These are phyloP conservation scores for Senecio squalidus DNA, from an alignment of 140 eudicot species.

Conservation along the genomic window DNA sequence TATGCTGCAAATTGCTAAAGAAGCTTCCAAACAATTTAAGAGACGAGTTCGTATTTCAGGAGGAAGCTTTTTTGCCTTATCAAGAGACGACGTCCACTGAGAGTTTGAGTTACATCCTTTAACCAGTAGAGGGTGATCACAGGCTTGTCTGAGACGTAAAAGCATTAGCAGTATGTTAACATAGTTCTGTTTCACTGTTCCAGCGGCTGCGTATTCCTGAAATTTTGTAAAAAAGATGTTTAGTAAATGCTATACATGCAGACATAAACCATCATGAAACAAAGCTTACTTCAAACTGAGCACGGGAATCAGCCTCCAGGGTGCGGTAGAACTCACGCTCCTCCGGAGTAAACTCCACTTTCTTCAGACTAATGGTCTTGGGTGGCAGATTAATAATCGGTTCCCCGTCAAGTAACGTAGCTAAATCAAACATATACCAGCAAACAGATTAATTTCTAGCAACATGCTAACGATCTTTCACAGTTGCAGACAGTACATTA, in stretches of 20 bases:
- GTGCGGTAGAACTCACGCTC: slow-evolving; percentile 84
- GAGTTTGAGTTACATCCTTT: slow-evolving; percentile 56
- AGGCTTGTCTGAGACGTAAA: slow-evolving; percentile 95
- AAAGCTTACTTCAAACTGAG: slow-evolving; percentile 84
- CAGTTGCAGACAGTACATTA: neutral
- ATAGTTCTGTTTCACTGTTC: slow-evolving; percentile 90
- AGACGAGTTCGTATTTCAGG: slow-evolving; percentile 55
- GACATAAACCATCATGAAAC: neutral
- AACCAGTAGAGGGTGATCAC: slow-evolving; percentile 97
- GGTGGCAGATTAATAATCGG: slow-evolving; percentile 86
- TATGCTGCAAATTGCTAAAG: slow-evolving; percentile 77
- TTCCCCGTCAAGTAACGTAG: slow-evolving; percentile 90
- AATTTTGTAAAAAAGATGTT: neutral
- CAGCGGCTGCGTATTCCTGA: slow-evolving; percentile 95
- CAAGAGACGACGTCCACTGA: slow-evolving; percentile 58
- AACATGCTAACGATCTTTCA: slow-evolving; percentile 3
- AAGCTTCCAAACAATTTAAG: slow-evolving; percentile 75
- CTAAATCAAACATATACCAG: slow-evolving; percentile 34
- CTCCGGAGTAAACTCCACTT: slow-evolving; percentile 78
- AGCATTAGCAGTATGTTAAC: slow-evolving; percentile 94
- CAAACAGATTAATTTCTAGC: slow-evolving; percentile 17
- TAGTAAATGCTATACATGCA: neutral
- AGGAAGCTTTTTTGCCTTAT: slow-evolving; percentile 72
- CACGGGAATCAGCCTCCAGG: slow-evolving; percentile 89
- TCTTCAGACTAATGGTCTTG: slow-evolving; percentile 65